Percentiles rank a stretch among this genome's conserved stretches.
These are phyloP conservation scores for Fraxinus sp. DNA, from an alignment of 305 asterid genomes.

Conservation along the genomic window DNA sequence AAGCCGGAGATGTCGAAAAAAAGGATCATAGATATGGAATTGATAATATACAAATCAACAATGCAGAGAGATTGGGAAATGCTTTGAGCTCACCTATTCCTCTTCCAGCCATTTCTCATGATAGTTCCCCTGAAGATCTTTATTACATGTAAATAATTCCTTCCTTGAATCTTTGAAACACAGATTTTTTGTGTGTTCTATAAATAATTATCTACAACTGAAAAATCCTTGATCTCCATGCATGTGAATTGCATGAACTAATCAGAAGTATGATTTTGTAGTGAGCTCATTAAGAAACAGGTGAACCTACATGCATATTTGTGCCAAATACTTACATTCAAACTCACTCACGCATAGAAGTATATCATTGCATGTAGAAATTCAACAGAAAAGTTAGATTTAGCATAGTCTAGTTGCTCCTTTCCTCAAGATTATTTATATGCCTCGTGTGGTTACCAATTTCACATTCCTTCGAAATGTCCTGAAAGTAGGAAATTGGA, in stretches of 20 bases:
- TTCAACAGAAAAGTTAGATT: neutral
- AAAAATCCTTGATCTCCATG: slow-evolving; percentile 3
- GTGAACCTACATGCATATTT: neutral
- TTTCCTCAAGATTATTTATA: neutral
- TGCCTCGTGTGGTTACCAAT: neutral
- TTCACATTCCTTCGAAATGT: neutral
- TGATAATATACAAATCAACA: slow-evolving; percentile 24
- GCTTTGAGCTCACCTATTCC: slow-evolving; percentile 54
- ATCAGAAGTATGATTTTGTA: neutral
- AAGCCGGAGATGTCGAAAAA: slow-evolving; percentile 32
- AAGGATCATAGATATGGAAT: slow-evolving; percentile 30
- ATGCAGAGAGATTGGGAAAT: slow-evolving; percentile 19
- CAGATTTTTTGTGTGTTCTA: slow-evolving; percentile 1
- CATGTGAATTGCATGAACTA: neutral
- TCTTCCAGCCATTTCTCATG: slow-evolving; percentile 31
- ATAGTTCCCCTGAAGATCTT: slow-evolving; percentile 35
- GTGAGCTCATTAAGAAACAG: neutral
- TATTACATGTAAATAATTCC: slow-evolving; percentile 45
- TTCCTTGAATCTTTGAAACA: slow-evolving; percentile 11
- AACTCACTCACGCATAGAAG: neutral
- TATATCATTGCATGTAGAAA: neutral
- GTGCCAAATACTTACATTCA: neutral
- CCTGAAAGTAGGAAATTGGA: neutral
- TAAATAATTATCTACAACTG: neutral
- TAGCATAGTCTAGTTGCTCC: neutral